Percentiles rank a stretch among this genome's conserved stretches.
Conservation (phyloP, 176 grass and related monocot species). For the Canna indica region DNA sequence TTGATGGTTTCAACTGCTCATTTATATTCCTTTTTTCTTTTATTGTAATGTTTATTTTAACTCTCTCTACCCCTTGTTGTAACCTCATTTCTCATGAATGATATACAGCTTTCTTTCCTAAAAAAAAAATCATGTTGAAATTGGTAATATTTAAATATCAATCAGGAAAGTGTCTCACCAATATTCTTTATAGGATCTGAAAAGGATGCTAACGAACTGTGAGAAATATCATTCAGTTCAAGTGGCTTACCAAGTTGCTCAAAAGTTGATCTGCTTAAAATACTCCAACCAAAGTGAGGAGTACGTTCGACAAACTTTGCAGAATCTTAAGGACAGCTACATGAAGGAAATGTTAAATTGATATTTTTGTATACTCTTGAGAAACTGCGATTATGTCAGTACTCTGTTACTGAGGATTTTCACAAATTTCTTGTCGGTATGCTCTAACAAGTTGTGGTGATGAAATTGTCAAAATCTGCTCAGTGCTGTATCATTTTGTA, state of each 20-base stretch:
- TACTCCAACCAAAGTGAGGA: slow-evolving; percentile 80
- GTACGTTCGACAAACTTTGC: slow-evolving; percentile 53
- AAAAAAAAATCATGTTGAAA: no score
- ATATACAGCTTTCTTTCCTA: no score
- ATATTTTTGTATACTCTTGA: neutral
- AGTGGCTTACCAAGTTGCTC: slow-evolving; percentile 49
- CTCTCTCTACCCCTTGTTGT: no score
- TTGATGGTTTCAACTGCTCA: no score
- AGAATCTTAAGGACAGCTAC: slow-evolving; percentile 57
- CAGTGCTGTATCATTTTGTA: no score
- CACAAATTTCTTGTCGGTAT: no score
- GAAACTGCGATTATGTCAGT: neutral
- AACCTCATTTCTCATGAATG: no score
- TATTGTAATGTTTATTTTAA: no score
- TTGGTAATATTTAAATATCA: neutral
- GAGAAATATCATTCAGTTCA: slow-evolving; percentile 55
- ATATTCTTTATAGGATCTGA: slow-evolving; percentile 39
- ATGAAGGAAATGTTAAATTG: slow-evolving; percentile 27
- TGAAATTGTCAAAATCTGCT: no score
- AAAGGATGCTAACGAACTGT: slow-evolving; percentile 53
- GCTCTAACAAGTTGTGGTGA: no score
- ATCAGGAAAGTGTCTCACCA: neutral
- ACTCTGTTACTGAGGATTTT: neutral
- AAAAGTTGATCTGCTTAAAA: slow-evolving; percentile 79
- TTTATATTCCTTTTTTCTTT: no score